These are phyloP conservation scores for Penicillium sp. DNA, from an alignment of 2,329 filamentous ascomycete genomes.

Conservation along the genomic window DNA sequence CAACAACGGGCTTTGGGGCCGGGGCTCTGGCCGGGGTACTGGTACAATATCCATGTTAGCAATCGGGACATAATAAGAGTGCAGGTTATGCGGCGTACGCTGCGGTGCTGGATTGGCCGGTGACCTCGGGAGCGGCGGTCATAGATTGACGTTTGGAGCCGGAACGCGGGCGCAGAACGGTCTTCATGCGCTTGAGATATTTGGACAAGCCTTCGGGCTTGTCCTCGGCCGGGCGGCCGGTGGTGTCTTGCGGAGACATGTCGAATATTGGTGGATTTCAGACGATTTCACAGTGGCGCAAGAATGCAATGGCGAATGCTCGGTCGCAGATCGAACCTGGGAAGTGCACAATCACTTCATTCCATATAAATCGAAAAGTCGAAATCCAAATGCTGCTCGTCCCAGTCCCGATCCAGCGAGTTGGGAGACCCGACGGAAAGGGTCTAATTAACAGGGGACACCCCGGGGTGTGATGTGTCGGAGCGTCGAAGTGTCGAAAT, in stretches of 20 bases:
- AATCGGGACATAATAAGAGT: too few species aligned
- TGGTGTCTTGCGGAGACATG: conserved; percentile 25
- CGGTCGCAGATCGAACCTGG: conserved; percentile 9
- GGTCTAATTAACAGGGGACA: neutral
- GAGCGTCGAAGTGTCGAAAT: neutral
- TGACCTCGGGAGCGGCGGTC: conserved; percentile 16
- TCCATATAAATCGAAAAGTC: conserved; percentile 3
- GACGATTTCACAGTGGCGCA: conserved; percentile 8
- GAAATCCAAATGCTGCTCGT: neutral
- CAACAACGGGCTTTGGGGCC: conserved; percentile 5
- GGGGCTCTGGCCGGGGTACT: conserved; percentile 3
- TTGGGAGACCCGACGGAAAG: conserved; percentile 9
- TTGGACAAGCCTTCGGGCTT: conserved; percentile 38
- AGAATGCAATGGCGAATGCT: conserved; percentile 16
- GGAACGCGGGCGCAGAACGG: conserved; percentile 33
- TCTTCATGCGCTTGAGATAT: conserved; percentile 42
- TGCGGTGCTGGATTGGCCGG: conserved; percentile 17
- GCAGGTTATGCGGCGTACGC: conserved; percentile 10
- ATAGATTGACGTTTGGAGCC: conserved; percentile 30
- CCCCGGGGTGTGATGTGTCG: neutral
- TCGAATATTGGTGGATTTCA: conserved; percentile 12
- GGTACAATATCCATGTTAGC: neutral
- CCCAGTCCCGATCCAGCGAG: conserved; percentile 1
- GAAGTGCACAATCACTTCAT: conserved; percentile 12
- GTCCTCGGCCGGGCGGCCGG: conserved; percentile 19